Base-by-base conservation (phyloP, 192 early-diverging fungal species). In the Entrophospora sp. region DNA sequence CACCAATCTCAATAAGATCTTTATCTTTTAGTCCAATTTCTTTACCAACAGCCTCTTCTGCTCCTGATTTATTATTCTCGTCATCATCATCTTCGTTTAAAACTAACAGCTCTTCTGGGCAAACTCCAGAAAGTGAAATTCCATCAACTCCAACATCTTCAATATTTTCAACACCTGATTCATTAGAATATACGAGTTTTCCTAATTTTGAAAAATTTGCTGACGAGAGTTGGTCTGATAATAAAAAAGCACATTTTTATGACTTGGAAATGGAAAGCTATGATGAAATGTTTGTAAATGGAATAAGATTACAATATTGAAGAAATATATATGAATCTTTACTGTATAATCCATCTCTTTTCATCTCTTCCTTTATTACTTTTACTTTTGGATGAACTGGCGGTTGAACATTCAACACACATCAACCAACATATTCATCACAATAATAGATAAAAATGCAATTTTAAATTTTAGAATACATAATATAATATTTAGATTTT, bases 251-350 rank as follows among this genome's bases (percentile, higher is more conserved):
- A 1, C 22, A 38, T 1, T 12, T 3, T 8, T 10, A 4, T 32
- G 60, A 62, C 6, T 28, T 62, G 7, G 27, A 62, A 31, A 31
- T 62, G 60, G 60, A 62, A 45, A 28, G 18, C 30, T 62, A 62
- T 45, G 60, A 62, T 62, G 60, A 62, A 31, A 62, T 62, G 60
- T 32, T 62, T 14, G 60, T 62, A 7, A 42, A 24, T 4, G 42
- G 42, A 30, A 42, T 62, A 4, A 28, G 60, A 18, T 62, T 62
- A 44, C 28, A 62, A 44, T 62, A 62, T 32, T 45, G n/a, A n/a
- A n/a, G n/a, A n/a, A n/a, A n/a, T n/a, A n/a, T n/a, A n/a, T n/a
- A n/a, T n/a, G n/a, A n/a, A n/a, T n/a, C n/a, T n/a, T n/a, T n/a
- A n/a, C n/a, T n/a, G n/a, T n/a, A n/a, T n/a, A n/a, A n/a, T n/a